Evolutionary conservation across 441 rosid species (phyloP).

Genomic region (Eutrema salsugineum): DNA sequence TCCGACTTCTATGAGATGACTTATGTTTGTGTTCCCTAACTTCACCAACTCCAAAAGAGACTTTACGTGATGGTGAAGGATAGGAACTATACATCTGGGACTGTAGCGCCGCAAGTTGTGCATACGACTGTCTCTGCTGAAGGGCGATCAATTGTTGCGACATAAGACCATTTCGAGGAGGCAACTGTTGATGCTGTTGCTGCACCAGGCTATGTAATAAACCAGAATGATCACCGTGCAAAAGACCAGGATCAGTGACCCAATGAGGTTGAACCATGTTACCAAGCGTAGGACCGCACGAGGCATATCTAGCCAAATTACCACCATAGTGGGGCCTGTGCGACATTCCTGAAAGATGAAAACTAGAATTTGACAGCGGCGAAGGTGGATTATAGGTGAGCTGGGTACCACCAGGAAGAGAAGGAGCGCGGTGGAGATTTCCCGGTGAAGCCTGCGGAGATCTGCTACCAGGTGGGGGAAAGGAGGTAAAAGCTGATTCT

Average conservation of each 20-base stretch:
- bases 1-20: slow-evolving; percentile 67
- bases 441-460: slow-evolving; percentile 55
- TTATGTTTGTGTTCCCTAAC: slow-evolving; percentile 66
- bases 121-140: slow-evolving; percentile 61
- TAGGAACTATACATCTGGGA: slow-evolving; percentile 61
- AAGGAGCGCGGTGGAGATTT: slow-evolving; percentile 43
- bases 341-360: slow-evolving; percentile 53
- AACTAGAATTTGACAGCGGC: slow-evolving; percentile 54
- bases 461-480: slow-evolving; percentile 79
- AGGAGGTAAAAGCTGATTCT: slow-evolving; percentile 71
- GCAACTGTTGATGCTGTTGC: slow-evolving; percentile 54
- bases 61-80: slow-evolving; percentile 60
- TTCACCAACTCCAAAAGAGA: slow-evolving; percentile 47
- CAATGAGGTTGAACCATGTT: slow-evolving; percentile 72
- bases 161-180: slow-evolving; percentile 62
- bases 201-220: slow-evolving; percentile 59
- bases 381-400: slow-evolving; percentile 49
- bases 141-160: slow-evolving; percentile 49
- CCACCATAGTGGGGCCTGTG: slow-evolving; percentile 62
- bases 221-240: slow-evolving; percentile 63
- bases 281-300: slow-evolving; percentile 59
- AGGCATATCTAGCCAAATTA: slow-evolving; percentile 53
- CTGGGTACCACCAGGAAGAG: slow-evolving; percentile 55
- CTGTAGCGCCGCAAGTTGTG: slow-evolving; percentile 66
- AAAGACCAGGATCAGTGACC: slow-evolving; percentile 66